Conservation (phyloP, 2,329 filamentous ascomycete genomes). For the Pseudogymnoascus sp. region DNA sequence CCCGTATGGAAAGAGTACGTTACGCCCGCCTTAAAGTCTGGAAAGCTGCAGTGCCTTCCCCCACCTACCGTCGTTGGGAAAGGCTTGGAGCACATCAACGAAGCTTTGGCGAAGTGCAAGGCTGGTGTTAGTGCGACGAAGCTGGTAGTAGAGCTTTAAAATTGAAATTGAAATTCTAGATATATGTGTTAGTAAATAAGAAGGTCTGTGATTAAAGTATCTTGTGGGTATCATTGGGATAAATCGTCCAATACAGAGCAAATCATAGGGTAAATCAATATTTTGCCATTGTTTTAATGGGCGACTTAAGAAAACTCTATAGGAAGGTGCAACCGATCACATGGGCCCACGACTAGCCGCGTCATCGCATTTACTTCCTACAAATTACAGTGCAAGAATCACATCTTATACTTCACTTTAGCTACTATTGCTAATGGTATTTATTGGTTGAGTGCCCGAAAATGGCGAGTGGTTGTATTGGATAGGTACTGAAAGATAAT, state of each 20-base stretch:
- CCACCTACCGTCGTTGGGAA: slow-evolving; percentile 22
- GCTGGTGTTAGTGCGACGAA: slow-evolving; percentile 25
- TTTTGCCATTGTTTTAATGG: neutral
- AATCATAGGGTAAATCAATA: neutral
- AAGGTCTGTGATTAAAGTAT: neutral
- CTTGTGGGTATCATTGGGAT: neutral
- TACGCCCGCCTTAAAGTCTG: slow-evolving; percentile 21
- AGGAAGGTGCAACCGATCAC: neutral
- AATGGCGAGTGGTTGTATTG: neutral
- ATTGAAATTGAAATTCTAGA: neutral
- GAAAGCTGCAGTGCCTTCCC: slow-evolving; percentile 21
- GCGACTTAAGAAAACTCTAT: too few species aligned
- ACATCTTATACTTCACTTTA: neutral
- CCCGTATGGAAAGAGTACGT: slow-evolving; percentile 24
- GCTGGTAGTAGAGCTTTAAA: slow-evolving; percentile 23
- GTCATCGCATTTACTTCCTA: neutral
- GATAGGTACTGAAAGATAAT: neutral
- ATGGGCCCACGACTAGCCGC: too few species aligned
- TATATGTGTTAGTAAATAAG: neutral
- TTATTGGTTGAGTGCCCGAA: neutral
- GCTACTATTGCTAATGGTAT: neutral
- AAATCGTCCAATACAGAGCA: neutral
- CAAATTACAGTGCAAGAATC: neutral
- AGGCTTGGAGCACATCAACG: slow-evolving; percentile 23
- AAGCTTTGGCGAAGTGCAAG: slow-evolving; percentile 19